Evolutionary conservation across 495 filamentous ascomycete genomes (phyloP), one percentile per base, ranked within the genome.

Genomic region (Neurospora intermedia): DNA sequence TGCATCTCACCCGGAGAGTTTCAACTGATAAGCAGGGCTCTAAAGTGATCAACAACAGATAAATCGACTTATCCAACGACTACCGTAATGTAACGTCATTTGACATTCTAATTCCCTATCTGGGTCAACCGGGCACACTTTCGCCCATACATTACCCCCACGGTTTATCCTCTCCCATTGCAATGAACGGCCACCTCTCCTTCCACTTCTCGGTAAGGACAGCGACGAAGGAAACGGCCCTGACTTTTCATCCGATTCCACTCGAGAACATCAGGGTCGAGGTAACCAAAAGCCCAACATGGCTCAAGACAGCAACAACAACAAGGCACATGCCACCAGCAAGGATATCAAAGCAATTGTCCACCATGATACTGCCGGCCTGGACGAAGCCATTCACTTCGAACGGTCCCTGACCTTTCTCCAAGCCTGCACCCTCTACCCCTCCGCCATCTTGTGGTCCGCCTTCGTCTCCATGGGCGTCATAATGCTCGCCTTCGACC

Each of bases 401-500:
- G 82, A 83, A 72, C 79, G 80, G 70, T 77, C 62, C 46, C 46
- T 84, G 39, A 73, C 73, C 23, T 83, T 85, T 72, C 71, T 73
- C 69, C 43, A 83, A 31, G 81, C 82, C 0, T 78, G 75, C 69
- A 78, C 75, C 41, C 72, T 82, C 69, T 84, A 85, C 70, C 83
- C 83, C n/a, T 78, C 79, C 35, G 82, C 83, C 3, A 81, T 82
- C 23, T 78, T 76, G 11, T 85, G 82, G 82, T 83, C 82, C 13
- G 75, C 76, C 31, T 83, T 82, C 45, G 81, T 85, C 20, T 85
- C 81, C 15, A 76, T 83, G n/a, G 82, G 82, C 4, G 80, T 85
- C 35, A 83, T 85, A 71, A 85, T 85, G 83, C 71, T 82, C 66
- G 83, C 82, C 27, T 85, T 84, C 20, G 83, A 85, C 73, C 80